These are phyloP conservation scores for Anisodus acutangulus DNA, from an alignment of 257 asterid species.

Conservation along the genomic window DNA sequence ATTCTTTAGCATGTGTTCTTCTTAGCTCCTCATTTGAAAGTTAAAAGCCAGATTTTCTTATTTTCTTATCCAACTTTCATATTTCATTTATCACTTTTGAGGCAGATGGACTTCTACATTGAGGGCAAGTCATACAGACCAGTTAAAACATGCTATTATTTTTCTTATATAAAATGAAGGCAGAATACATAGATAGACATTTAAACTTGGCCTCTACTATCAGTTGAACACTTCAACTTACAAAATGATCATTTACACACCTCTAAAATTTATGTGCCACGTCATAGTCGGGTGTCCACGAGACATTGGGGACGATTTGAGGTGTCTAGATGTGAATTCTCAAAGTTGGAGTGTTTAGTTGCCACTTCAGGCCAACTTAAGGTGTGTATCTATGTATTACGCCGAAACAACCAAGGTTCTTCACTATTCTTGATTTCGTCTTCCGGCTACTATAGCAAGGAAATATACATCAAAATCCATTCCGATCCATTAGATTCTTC, in stretches of 20 bases:
- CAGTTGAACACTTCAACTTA: no score
- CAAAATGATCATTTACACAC: no score
- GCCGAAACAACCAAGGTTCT: conserved; percentile 10
- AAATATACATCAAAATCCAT: neutral
- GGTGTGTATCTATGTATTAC: no score
- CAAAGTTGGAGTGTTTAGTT: no score
- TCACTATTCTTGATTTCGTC: neutral
- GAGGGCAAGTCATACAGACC: neutral
- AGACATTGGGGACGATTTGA: no score
- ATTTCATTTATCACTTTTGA: neutral
- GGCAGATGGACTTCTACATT: neutral
- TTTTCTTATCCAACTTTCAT: neutral
- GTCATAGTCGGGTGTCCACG: no score
- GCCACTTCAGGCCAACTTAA: no score
- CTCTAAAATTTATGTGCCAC: no score
- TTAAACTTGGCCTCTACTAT: no score
- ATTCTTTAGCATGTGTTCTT: neutral
- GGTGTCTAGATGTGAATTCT: no score
- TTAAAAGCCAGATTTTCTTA: neutral
- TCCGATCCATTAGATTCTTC: conserved; percentile 2
- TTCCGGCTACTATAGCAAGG: neutral
- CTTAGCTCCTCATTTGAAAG: neutral
- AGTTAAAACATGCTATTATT: neutral
- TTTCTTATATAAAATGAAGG: neutral
- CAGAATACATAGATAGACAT: no score